Base-by-base conservation (phyloP, 1,284 basidiomycete species). In the Ganoderma resinaceum region DNA sequence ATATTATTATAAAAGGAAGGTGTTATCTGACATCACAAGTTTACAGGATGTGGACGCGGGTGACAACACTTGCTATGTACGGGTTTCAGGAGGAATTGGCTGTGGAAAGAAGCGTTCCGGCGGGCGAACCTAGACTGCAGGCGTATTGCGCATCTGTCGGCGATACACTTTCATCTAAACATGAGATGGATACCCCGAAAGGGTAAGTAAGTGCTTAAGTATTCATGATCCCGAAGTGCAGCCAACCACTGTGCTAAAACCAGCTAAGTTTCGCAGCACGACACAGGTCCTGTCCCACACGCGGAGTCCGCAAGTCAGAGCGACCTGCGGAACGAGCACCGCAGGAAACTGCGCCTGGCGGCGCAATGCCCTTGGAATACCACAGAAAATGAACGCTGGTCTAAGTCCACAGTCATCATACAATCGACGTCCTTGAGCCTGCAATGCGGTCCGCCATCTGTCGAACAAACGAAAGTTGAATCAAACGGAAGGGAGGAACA, bases 401-500 rank as follows among this genome's bases (percentile, higher is more conserved):
- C 40, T 46, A 26, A 9, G 59, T 31, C 59, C 59, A 23, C 52
- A 33, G 16, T 20, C 52, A 37, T 82, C 79, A 93, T 79, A 94
- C 92, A 76, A 89, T 90, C 65, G 92, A 93, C 58, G 88, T 87
- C 76, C 92, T 87, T 63, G 92, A 93, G 33, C 92, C 92, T 68
- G 88, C 91, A 75, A 94, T 73, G 66, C 91, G 89, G 79, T 94
- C 92, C 71, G 90, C 86, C 58, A 90, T 83, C 92, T 94, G 71
- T 29, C 43, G 43, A 53, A 23, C 29, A 31, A 14, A 14, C 52
- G 29, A 31, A 31, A 55, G 52, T 55, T 55, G 29, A 29, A 55
- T 29, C 35, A 35, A 49, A 62, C 46, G 14, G 11, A 59, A 52
- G 29, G 40, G 29, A 9, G 16, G 12, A 18, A 23, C 9, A 37